phyloP scores from a whole-genome alignment of 768 basidiomycete genomes.

The Leccinellum rugosiceps region DNA sequence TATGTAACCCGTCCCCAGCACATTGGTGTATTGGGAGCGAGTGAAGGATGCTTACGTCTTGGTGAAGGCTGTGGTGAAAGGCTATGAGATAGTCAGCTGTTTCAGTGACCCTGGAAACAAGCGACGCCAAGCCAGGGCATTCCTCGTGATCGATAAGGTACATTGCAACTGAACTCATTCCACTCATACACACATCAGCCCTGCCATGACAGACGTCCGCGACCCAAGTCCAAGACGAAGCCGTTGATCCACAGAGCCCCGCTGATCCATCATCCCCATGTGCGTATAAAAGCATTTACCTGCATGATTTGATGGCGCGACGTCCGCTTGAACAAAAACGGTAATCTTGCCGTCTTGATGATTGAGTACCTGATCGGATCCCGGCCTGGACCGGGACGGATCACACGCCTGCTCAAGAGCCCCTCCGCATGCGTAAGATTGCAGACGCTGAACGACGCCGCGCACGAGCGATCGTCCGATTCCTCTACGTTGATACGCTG shows the following conservation, averaged over 20 bases:
- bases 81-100: background rate
- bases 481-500: conserved; percentile 26
- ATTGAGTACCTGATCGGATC: background rate
- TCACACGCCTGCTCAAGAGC: background rate
- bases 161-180: background rate
- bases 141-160: background rate
- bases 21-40: too few relatives aligned
- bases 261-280: conserved; percentile 29
- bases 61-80: too few relatives aligned
- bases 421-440: conserved; percentile 7
- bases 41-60: too few relatives aligned
- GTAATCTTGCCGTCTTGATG: background rate
- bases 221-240: conserved; percentile 15
- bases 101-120: background rate
- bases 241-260: conserved; percentile 5
- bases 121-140: background rate
- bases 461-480: conserved; percentile 30
- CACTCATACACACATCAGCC: conserved; percentile 22
- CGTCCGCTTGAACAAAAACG: conserved; percentile 28
- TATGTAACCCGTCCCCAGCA: too few relatives aligned
- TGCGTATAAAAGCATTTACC: conserved; percentile 28
- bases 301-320: conserved; percentile 22
- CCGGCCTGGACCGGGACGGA: background rate
- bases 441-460: conserved; percentile 25
- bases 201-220: conserved; percentile 23